Base-by-base conservation (phyloP, 1,139 yeast genomes). In the Zhuliangozyma blackwelliae region DNA sequence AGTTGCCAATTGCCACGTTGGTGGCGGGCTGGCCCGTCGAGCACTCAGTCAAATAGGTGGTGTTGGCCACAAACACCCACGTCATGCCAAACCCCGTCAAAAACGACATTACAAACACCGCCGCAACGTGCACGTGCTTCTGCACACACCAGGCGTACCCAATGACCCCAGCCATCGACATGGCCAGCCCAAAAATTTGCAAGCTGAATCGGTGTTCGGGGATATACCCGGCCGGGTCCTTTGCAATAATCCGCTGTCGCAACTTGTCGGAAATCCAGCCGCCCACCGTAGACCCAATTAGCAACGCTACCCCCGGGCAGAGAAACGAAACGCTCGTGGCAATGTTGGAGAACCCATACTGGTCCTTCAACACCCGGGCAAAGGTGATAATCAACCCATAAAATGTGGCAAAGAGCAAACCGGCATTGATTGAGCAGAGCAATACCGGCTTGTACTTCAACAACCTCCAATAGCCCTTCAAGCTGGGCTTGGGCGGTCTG, bases 91-190 rank as follows among this genome's bases (percentile, higher is more conserved):
- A 72, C 0, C 80, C 79, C 31, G 63, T 59, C 7, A 76, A 48
- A 41, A 72, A 74, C 0, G 72, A 54, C 40, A 72, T 71, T 1
- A 71, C 57, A 43, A 72, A 66, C 0, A 76, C 62, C 1, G 67
- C 45, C 1, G 54, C 68, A 13, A 75, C 63, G 41, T 69, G 75
- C n/a, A 60, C 56, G n/a, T 63, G 61, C 28, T 52, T 58, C 12
- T 75, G 60, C 29, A 71, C 58, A 31, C 75, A 56, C 82, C 82
- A 77, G 0, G 82, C 82, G 48, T 74, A 77, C 0, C 78, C 74
- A 12, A 75, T 45, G 16, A 75, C 57, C 1, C 82, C 80, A 13
- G 58, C 54, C 45, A 72, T 64, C 10, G 74, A 64, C 1, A 73
- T 43, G 1, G 63, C 2, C n/a, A 75, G 53, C 0, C 82, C 82